phyloP scores from a whole-genome alignment of 129 eudicot species.

The Deinandra increscens region DNA sequence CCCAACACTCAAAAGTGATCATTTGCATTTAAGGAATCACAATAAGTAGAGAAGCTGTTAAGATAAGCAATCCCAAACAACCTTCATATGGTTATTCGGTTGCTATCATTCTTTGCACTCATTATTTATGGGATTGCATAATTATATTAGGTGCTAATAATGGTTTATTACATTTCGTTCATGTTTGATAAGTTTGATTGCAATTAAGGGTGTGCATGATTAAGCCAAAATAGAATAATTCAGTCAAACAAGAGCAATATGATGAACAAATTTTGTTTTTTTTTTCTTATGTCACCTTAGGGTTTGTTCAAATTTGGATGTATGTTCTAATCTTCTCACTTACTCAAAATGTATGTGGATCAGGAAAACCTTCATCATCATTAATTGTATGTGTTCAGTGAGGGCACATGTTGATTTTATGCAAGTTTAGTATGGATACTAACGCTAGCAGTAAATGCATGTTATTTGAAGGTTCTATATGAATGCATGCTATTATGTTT shows the following conservation, averaged over 20 bases:
- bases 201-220: neutral
- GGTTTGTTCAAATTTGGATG: neutral
- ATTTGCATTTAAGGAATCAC: neutral
- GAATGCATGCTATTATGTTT: neutral
- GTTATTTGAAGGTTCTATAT: constrained; percentile 1
- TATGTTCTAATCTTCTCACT: neutral
- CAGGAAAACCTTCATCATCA: neutral
- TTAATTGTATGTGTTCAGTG: neutral
- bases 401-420: neutral
- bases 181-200: constrained; percentile 10
- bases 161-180: neutral
- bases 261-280: neutral
- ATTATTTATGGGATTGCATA: neutral
- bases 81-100: neutral
- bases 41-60: neutral
- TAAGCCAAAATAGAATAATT: neutral
- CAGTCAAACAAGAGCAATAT: neutral
- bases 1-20: neutral
- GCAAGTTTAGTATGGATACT: neutral
- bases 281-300: neutral
- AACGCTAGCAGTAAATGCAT: neutral
- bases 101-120: neutral
- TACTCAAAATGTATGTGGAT: neutral
- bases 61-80: neutral
- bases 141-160: neutral